A percentile compares a stretch with the other conserved stretches of the same genome.
Evolutionary conservation across 192 early-diverging fungal genomes (phyloP).

Genomic region (Linnemannia hyalina): DNA sequence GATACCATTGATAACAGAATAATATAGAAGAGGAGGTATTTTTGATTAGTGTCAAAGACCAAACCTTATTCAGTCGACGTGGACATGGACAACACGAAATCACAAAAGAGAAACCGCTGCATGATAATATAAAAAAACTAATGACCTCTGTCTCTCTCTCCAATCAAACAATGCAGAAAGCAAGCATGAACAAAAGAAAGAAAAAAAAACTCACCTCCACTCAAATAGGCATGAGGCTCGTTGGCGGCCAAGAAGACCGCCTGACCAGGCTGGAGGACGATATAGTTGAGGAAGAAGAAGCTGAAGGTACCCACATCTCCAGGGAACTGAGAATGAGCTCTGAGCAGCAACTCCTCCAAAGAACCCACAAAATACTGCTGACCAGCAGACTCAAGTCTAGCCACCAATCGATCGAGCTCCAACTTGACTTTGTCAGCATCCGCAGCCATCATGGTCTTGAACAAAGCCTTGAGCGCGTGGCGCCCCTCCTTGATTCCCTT

Average conservation of each 20-base stretch:
- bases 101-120: background rate
- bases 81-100: background rate
- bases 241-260: slow-evolving; percentile 96
- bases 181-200: background rate
- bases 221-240: slow-evolving; percentile 97
- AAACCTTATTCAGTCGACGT: background rate
- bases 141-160: background rate
- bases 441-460: slow-evolving; percentile 72
- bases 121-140: too few species aligned
- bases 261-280: slow-evolving; percentile 84
- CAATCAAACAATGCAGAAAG: background rate
- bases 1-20: background rate
- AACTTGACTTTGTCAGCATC: slow-evolving; percentile 58
- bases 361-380: slow-evolving; percentile 26
- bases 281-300: slow-evolving; percentile 91
- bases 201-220: slow-evolving; percentile 72
- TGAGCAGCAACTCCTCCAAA: slow-evolving; percentile 75
- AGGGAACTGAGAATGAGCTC: slow-evolving; percentile 88
- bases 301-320: slow-evolving; percentile 93
- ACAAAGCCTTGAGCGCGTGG: slow-evolving; percentile 65
- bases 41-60: slow-evolving; percentile 11
- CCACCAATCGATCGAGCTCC: slow-evolving; percentile 70
- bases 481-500: slow-evolving; percentile 55
- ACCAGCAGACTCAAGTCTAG: slow-evolving; percentile 52
- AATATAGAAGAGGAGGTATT: background rate